phyloP scores from a whole-genome alignment of 306 rosid species.

The Ochetophila trinervis region DNA sequence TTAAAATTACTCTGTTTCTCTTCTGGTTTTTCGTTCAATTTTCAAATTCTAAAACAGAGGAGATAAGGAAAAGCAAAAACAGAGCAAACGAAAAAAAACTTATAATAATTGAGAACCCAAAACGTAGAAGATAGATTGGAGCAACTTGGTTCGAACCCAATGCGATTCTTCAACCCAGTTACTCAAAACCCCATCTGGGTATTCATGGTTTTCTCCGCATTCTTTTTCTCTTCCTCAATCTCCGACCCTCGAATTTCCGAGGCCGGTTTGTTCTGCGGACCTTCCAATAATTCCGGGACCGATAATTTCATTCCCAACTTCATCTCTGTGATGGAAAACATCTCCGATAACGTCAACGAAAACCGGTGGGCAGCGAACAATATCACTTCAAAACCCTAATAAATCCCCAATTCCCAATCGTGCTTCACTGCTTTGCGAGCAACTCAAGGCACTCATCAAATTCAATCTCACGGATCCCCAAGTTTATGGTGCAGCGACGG shows the following conservation, averaged over 20 bases:
- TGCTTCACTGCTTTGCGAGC: constrained; percentile 12
- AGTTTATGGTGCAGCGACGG: too few species aligned
- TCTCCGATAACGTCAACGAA: constrained; percentile 24
- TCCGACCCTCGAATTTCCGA: constrained; percentile 1
- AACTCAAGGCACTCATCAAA: not conserved
- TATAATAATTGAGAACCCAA: too few species aligned
- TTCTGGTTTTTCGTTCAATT: too few species aligned
- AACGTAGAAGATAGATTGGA: too few species aligned
- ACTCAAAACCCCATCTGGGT: not conserved
- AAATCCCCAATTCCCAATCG: too few species aligned
- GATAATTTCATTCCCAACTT: constrained; percentile 14
- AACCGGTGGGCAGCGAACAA: constrained; percentile 27
- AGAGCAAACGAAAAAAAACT: not conserved
- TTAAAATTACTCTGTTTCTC: too few species aligned
- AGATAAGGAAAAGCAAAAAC: too few species aligned
- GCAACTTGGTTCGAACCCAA: not conserved
- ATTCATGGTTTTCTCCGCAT: not conserved
- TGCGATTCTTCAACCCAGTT: constrained; percentile 19
- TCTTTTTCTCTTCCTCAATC: constrained; percentile 5
- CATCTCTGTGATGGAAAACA: constrained; percentile 22
- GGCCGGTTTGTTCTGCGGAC: constrained; percentile 33
- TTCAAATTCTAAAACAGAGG: too few species aligned
- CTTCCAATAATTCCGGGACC: not conserved
- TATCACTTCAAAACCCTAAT: too few species aligned
- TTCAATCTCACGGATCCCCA: too few species aligned